phyloP scores from a whole-genome alignment of 2,329 filamentous ascomycete genomes.

The Aphanoascus verrucosus region DNA sequence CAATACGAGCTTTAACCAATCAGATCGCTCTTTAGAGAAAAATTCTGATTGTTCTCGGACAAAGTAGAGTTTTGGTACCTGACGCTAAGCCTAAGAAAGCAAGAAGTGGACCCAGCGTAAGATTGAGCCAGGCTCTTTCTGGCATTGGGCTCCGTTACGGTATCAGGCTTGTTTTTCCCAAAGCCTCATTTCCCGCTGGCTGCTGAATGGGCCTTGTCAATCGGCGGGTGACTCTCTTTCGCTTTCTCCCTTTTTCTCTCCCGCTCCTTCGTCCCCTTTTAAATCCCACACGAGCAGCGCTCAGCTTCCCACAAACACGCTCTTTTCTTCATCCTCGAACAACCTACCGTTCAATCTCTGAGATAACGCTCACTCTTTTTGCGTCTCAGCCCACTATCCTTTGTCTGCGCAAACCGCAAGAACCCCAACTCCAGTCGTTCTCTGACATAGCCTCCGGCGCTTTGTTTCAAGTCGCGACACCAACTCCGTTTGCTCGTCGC shows the following conservation, averaged over 20 bases:
- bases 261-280: not conserved
- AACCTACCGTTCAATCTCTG: slow-evolving; percentile 1
- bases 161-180: not conserved
- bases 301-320: not conserved
- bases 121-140: not conserved
- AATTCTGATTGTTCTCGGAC: slow-evolving; percentile 1
- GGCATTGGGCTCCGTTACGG: not conserved
- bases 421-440: not conserved
- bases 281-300: slow-evolving; percentile 11
- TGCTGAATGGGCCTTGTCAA: not conserved
- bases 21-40: not conserved
- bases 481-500: slow-evolving; percentile 10
- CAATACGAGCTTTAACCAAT: not conserved
- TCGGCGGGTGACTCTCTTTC: not conserved
- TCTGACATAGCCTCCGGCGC: slow-evolving; percentile 1
- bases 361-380: slow-evolving; percentile 14
- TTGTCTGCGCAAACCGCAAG: not conserved
- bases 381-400: slow-evolving; percentile 13
- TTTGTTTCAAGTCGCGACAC: slow-evolving; percentile 10
- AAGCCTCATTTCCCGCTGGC: slow-evolving; percentile 11
- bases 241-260: not conserved
- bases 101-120: not conserved
- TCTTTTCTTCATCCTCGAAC: slow-evolving; percentile 3
- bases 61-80: slow-evolving; percentile 1
- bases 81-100: not conserved